Percentiles rank a stretch among this genome's conserved stretches.
phyloP scores from a whole-genome alignment of 176 grass and related monocot genomes.

The Alloteropsis semialata region DNA sequence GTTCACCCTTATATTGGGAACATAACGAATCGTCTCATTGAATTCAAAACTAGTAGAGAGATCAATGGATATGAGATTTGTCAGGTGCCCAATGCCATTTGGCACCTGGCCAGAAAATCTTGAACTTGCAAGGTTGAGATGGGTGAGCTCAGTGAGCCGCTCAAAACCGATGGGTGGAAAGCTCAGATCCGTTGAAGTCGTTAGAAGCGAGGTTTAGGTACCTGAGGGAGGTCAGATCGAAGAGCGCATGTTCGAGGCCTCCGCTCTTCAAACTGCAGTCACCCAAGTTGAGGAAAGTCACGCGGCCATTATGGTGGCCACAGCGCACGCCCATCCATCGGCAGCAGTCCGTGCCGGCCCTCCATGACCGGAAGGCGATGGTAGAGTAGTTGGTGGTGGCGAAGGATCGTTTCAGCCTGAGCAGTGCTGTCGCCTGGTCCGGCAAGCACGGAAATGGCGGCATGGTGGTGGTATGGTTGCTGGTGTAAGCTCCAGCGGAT shows the following conservation, averaged over 20 bases:
- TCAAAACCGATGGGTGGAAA: conserved; percentile 25
- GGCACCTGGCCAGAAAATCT: conserved; percentile 37
- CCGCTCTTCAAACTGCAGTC: neutral
- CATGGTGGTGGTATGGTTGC: neutral
- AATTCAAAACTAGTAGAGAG: neutral
- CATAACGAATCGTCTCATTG: neutral
- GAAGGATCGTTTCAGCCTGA: neutral
- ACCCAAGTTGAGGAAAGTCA: conserved; percentile 36
- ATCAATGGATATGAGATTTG: conserved; percentile 39
- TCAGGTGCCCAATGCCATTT: conserved; percentile 19
- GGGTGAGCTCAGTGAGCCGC: conserved; percentile 18
- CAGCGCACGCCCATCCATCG: neutral
- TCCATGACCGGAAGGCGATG: neutral
- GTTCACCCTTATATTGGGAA: neutral
- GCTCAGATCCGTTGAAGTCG: neutral
- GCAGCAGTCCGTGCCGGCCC: neutral
- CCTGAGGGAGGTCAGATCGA: conserved; percentile 26
- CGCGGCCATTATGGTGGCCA: neutral
- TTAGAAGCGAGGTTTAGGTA: conserved; percentile 42
- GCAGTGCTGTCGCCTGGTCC: neutral
- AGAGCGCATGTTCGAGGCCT: conserved; percentile 1
- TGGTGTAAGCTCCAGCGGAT: neutral
- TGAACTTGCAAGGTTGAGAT: conserved; percentile 42
- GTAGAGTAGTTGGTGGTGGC: neutral
- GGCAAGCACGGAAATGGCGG: neutral